phyloP scores from a whole-genome alignment of 441 rosid genomes.

The Mallotus repandus region DNA sequence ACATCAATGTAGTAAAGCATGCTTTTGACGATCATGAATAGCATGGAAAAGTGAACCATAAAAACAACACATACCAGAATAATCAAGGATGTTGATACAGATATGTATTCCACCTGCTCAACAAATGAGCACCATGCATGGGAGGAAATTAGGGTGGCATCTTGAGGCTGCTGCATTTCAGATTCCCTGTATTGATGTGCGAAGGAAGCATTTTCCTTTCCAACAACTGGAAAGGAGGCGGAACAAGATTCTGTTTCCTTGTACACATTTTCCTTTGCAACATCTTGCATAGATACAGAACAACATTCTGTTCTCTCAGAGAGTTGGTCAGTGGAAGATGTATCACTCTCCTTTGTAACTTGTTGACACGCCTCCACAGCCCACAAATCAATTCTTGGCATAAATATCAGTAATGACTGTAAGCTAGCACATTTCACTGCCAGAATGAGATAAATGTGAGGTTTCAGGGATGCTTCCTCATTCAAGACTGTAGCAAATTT shows the following conservation, averaged over 20 bases:
- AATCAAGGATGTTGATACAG: slow-evolving; percentile 73
- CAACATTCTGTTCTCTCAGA: slow-evolving; percentile 33
- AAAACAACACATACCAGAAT: slow-evolving; percentile 64
- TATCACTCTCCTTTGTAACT: slow-evolving; percentile 35
- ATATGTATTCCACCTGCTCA: slow-evolving; percentile 83
- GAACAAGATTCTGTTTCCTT: slow-evolving; percentile 35
- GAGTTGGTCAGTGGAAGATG: slow-evolving; percentile 23
- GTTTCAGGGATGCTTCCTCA: slow-evolving; percentile 11
- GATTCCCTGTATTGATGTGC: slow-evolving; percentile 25
- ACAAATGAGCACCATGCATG: slow-evolving; percentile 81
- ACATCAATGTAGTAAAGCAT: neutral
- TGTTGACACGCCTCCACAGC: slow-evolving; percentile 58
- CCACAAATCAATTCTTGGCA: slow-evolving; percentile 98
- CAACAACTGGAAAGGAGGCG: slow-evolving; percentile 21
- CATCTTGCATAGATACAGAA: slow-evolving; percentile 24
- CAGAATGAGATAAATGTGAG: slow-evolving; percentile 34
- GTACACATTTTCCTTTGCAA: slow-evolving; percentile 26
- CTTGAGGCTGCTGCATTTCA: slow-evolving; percentile 31
- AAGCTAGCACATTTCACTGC: slow-evolving; percentile 87
- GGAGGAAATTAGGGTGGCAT: slow-evolving; percentile 42
- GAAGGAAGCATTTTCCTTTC: slow-evolving; percentile 25
- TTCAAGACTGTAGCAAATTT: neutral
- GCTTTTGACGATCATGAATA: slow-evolving; percentile 1
- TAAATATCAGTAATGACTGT: slow-evolving; percentile 63
- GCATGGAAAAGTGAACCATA: neutral